Base-by-base conservation (phyloP, 2,329 filamentous ascomycete genomes). In the Epichloe sibirici region DNA sequence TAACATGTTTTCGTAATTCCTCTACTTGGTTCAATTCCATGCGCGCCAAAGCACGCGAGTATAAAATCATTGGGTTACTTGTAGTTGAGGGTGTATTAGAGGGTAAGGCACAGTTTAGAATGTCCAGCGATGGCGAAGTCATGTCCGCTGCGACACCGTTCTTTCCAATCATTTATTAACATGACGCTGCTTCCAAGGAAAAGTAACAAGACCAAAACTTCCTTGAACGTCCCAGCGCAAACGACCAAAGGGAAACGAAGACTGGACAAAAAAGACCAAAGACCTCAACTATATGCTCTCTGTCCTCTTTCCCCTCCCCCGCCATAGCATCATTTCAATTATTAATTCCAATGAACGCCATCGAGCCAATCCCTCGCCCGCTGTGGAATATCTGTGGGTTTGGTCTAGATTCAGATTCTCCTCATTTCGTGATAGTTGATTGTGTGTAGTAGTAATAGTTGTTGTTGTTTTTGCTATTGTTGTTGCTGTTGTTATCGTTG, bases 261-360 rank as follows among this genome's bases (percentile, higher is more conserved):
- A 25, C 38, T 35, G 40, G 23, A 8, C 35, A 34, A 37, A 38
- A 38, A 47, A 39, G 23, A 49, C 47, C 3, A 49, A 49, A 35
- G n/a, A 44, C 45, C 34, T 37, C 39, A 39, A 21, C 38, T 17
- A 23, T 38, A 4, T 39, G 37, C 31, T 28, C 28, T 48, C 35
- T 15, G 7, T 17, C 17, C n/a, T 17, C n/a, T 17, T 23, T 9
- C 28, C 28, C 35, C 35, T 21, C 43, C 35, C 44, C 48, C 28
- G 23, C 43, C 43, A 15, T 28, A 21, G 43, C 21, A 37, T 47
- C 21, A n/a, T 47, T 48, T 44, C 44, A 38, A 34, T 35, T 47
- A 31, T 48, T 31, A 37, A 11, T 51, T 55, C 55, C 59, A 56
- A 47, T 48, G 51, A 64, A 61, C 60, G 62, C 62, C 60, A 23